Evolutionary conservation across 2,329 filamentous ascomycete species (phyloP), one percentile per base, ranked within the genome.

Genomic region (Escovopsis sp.): DNA sequence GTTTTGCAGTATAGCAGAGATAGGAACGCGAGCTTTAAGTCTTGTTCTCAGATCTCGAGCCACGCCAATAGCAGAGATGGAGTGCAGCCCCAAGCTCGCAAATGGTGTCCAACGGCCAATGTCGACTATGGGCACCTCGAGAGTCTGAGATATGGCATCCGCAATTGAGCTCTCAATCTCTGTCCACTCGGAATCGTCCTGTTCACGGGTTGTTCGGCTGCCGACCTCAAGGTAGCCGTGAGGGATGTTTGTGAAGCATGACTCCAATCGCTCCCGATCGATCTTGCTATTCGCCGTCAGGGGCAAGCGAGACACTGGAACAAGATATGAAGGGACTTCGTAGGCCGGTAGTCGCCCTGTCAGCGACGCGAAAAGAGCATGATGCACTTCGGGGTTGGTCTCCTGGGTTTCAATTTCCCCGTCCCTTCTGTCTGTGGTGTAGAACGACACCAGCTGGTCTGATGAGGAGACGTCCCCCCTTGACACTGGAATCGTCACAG

Each of bases 81-180:
- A 94, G 55, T 94, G 86, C 6, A 95, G 59, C 0, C 88, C 88
- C 3, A 94, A 59, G n/a, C 72, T 75, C 43, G 82, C 78, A 46
- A 94, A 82, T 0, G 86, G 85, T 0, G 77, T 80, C 62, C 78
- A 79, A 30, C 73, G 72, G 9, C 60, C 63, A 33, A 94, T 66
- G 0, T 66, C 59, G 1, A 56, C 50, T 4, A 54, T 44, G 0
- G 71, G 53, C 1, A 75, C 54, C 0, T 61, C 55, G 2, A 80
- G 65, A 0, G 70, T 61, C 5, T 66, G 51, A 0, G 73, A 64
- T 6, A 93, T 59, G 1, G 70, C 61, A 1, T 64, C 48, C 1
- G 73, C 74, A 42, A 93, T 66, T 0, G 54, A 48, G 1, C 47
- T 53, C 53, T 94, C 85, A 6, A 63, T 53, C 0, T 64, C 51